Evolutionary conservation across 1,139 yeast species (phyloP).

Genomic region (Kodamaea sp.): DNA sequence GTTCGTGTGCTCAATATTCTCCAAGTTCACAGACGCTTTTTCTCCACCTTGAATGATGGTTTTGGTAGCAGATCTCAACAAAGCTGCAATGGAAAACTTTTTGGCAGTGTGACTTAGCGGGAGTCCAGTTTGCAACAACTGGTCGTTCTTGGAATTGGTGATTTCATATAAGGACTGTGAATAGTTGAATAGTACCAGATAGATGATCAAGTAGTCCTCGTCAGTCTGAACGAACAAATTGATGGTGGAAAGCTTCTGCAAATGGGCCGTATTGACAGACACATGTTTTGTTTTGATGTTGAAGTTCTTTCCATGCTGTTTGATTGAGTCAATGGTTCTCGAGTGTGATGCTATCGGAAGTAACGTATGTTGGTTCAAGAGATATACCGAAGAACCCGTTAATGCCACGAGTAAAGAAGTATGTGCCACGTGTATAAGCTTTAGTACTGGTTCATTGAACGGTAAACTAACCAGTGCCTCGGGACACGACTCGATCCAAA

Average conservation of each 20-base stretch:
- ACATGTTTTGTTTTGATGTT: constrained; percentile 30
- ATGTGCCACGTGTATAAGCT: constrained; percentile 32
- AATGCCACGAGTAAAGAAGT: constrained; percentile 37
- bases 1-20: constrained; percentile 41
- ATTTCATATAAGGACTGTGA: constrained; percentile 36
- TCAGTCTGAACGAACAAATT: constrained; percentile 41
- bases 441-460: constrained; percentile 24
- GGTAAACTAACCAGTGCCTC: constrained; percentile 31
- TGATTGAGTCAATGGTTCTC: constrained; percentile 32
- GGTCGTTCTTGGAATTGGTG: constrained; percentile 23
- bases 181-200: constrained; percentile 34
- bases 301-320: constrained; percentile 34
- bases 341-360: constrained; percentile 37
- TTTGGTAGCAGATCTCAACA: constrained; percentile 40
- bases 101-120: constrained; percentile 33
- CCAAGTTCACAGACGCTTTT: constrained; percentile 25
- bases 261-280: constrained; percentile 27
- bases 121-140: constrained; percentile 34
- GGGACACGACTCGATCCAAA: constrained; percentile 41
- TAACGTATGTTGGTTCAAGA: constrained; percentile 34
- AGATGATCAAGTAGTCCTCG: constrained; percentile 33
- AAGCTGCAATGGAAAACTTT: constrained; percentile 29
- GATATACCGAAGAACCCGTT: constrained; percentile 28
- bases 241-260: constrained; percentile 28
- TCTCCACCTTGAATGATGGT: constrained; percentile 31